phyloP scores from a whole-genome alignment of 2,329 filamentous ascomycete genomes.

The Colletotrichum falcatum region DNA sequence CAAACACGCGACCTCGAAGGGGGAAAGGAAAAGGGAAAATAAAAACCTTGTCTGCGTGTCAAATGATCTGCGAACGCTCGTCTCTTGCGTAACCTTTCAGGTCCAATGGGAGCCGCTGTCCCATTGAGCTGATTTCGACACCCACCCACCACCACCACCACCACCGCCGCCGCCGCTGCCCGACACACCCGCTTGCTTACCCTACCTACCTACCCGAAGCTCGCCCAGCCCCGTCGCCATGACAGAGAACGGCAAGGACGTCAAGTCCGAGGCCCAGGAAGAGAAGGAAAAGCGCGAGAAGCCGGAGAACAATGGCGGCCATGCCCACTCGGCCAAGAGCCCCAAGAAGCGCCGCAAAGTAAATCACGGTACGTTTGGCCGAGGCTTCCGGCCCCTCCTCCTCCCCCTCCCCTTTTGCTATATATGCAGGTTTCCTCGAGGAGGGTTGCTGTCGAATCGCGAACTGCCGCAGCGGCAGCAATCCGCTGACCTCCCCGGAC shows the following conservation, averaged over 20 bases:
- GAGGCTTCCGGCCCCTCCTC: too few species aligned
- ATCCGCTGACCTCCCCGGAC: constrained; percentile 40
- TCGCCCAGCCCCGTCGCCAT: constrained; percentile 45
- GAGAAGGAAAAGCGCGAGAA: constrained; percentile 45
- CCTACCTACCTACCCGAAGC: background rate
- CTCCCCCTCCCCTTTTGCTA: background rate
- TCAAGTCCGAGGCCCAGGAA: constrained; percentile 54
- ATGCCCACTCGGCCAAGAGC: constrained; percentile 58
- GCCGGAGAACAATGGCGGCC: constrained; percentile 48
- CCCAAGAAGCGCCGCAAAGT: constrained; percentile 90
- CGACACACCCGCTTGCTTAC: background rate
- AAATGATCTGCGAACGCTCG: constrained; percentile 54
- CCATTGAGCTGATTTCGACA: constrained; percentile 48
- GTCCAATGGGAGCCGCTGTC: constrained; percentile 56
- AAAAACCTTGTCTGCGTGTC: constrained; percentile 6
- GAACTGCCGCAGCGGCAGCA: constrained; percentile 35
- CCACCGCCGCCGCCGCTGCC: background rate
- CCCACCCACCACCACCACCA: background rate
- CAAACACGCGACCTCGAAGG: background rate
- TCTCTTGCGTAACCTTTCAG: constrained; percentile 57
- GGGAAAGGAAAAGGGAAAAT: background rate
- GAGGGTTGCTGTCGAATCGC: constrained; percentile 31
- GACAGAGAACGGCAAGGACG: constrained; percentile 53
- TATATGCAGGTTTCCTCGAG: background rate
- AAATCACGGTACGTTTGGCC: constrained; percentile 79